Percentiles rank a stretch among this genome's conserved stretches.
phyloP scores from a whole-genome alignment of 805 yeast genomes.

The Cyberlindnera suaveolens region DNA sequence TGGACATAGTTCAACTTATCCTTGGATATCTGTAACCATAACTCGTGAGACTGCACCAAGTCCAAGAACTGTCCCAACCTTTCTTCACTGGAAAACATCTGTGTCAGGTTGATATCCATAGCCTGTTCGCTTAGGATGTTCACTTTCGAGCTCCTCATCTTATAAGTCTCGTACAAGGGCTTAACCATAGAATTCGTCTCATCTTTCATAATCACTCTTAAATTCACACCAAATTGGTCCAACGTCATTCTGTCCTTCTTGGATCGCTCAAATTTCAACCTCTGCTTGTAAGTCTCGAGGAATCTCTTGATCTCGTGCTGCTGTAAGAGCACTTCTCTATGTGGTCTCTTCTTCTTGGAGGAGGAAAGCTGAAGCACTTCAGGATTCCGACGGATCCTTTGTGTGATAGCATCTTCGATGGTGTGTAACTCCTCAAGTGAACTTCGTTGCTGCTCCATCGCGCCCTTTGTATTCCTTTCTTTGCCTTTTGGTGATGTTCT shows the following conservation, averaged over 20 bases:
- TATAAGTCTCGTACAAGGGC: slow-evolving; percentile 12
- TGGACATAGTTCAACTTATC: slow-evolving; percentile 39
- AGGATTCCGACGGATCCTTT: slow-evolving; percentile 59
- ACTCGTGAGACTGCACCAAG: slow-evolving; percentile 42
- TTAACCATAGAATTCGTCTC: slow-evolving; percentile 23
- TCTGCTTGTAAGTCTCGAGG: slow-evolving; percentile 37
- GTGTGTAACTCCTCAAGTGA: slow-evolving; percentile 61
- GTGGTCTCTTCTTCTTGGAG: slow-evolving; percentile 32
- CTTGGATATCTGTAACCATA: slow-evolving; percentile 43
- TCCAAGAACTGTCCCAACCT: slow-evolving; percentile 60
- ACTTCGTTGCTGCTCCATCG: slow-evolving; percentile 32
- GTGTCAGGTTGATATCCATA: slow-evolving; percentile 39
- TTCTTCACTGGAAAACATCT: slow-evolving; percentile 54
- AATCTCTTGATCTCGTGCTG: slow-evolving; percentile 62
- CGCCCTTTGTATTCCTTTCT: slow-evolving; percentile 13
- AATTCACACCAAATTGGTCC: slow-evolving; percentile 31
- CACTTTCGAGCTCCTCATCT: slow-evolving; percentile 15
- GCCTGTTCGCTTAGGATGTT: slow-evolving; percentile 45
- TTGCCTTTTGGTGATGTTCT: not conserved
- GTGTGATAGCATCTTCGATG: slow-evolving; percentile 60
- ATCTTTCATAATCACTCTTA: slow-evolving; percentile 27
- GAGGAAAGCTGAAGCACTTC: slow-evolving; percentile 33
- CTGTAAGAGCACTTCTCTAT: slow-evolving; percentile 48
- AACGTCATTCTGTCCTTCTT: slow-evolving; percentile 15
- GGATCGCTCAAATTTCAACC: slow-evolving; percentile 4